phyloP scores from a whole-genome alignment of 345 rosid species.

The Salix suchowensis region DNA sequence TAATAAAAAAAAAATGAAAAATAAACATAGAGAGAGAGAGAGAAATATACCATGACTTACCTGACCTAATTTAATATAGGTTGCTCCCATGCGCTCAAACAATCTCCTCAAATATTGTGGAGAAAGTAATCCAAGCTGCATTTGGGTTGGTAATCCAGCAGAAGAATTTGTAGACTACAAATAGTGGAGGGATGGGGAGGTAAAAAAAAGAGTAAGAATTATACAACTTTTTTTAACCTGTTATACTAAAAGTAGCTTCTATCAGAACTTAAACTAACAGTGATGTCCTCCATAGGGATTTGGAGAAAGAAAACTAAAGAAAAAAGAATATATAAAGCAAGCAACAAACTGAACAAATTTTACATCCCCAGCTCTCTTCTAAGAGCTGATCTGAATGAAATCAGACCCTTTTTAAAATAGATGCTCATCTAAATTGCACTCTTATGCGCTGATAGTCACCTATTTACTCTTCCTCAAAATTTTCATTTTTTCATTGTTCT shows the following conservation, averaged over 20 bases:
- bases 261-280: too few relatives aligned
- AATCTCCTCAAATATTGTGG: conserved; percentile 83
- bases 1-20: not conserved
- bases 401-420: too few relatives aligned
- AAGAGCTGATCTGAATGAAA: too few relatives aligned
- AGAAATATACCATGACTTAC: conserved; percentile 28
- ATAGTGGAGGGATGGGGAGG: not conserved
- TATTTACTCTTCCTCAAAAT: not conserved
- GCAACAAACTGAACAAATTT: too few relatives aligned
- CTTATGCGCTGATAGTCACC: not conserved
- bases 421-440: not conserved
- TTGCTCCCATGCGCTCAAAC: conserved; percentile 98
- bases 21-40: not conserved
- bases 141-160: conserved; percentile 53
- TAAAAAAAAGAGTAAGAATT: not conserved
- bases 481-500: not conserved
- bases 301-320: not conserved
- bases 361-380: too few relatives aligned
- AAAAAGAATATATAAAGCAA: not conserved
- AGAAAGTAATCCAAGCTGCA: conserved; percentile 82
- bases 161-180: conserved; percentile 60
- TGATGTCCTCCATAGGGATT: too few relatives aligned
- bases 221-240: too few relatives aligned
- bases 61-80: conserved; percentile 93
- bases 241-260: too few relatives aligned